Conservation (phyloP, 106 monocot species). For the Hemerocallis citrina region DNA sequence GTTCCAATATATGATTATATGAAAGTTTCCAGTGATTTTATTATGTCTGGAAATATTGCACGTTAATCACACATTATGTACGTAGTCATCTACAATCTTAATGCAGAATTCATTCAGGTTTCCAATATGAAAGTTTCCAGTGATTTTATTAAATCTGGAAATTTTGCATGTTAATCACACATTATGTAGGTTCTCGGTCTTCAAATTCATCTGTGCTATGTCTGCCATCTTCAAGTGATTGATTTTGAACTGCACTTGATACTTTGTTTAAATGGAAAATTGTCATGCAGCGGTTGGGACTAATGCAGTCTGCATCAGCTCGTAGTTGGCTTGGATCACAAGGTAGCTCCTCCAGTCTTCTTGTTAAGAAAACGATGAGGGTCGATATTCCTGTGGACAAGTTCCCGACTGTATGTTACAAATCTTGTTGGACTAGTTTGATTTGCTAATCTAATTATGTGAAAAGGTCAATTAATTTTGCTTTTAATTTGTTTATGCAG, state of each 20-base stretch:
- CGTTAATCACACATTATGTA: too few species aligned
- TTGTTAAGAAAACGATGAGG: conserved; percentile 67
- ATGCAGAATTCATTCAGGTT: too few species aligned
- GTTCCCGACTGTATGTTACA: conserved; percentile 49
- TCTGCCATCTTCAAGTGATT: too few species aligned
- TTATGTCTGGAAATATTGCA: too few species aligned
- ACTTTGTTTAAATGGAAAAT: background rate
- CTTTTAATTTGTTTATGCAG: conserved; percentile 26
- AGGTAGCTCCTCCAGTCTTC: conserved; percentile 45
- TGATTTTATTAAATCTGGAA: too few species aligned
- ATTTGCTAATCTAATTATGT: background rate
- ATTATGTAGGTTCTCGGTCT: too few species aligned
- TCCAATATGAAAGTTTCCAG: background rate
- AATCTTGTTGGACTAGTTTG: background rate
- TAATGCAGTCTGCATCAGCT: conserved; percentile 29
- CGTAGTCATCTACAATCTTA: too few species aligned
- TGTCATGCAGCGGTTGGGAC: conserved; percentile 41
- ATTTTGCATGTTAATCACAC: background rate
- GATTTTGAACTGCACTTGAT: too few species aligned
- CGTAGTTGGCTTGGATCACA: conserved; percentile 58
- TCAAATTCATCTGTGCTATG: too few species aligned
- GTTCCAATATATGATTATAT: background rate
- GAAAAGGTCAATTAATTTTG: background rate
- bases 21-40: too few species aligned
- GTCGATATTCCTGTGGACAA: conserved; percentile 76